Evolutionary conservation across 805 yeast species (phyloP).

Genomic region (Brettanomyces bruxellensis): DNA sequence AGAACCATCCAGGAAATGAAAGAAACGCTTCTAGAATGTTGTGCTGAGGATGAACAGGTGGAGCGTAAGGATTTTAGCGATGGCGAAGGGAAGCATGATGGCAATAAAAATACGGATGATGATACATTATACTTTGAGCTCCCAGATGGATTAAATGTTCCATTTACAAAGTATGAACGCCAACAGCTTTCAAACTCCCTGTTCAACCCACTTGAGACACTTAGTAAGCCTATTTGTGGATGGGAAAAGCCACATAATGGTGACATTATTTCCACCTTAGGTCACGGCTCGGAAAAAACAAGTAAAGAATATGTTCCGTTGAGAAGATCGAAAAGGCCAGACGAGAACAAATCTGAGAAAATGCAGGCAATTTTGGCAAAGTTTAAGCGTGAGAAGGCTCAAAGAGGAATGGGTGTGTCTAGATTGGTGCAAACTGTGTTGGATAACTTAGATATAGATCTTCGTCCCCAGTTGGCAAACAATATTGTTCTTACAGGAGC

Average conservation of each 20-base stretch:
- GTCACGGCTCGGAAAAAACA: constrained; percentile 19
- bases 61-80: background rate
- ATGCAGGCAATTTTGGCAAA: background rate
- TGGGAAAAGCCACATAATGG: constrained; percentile 42
- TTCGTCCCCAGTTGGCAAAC: constrained; percentile 79
- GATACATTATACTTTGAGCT: constrained; percentile 52
- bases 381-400: background rate
- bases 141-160: constrained; percentile 64
- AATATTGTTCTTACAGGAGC: constrained; percentile 86
- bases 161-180: constrained; percentile 47
- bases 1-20: constrained; percentile 64
- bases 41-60: constrained; percentile 17
- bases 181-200: constrained; percentile 62
- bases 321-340: constrained; percentile 43
- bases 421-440: constrained; percentile 49
- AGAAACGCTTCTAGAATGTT: constrained; percentile 52
- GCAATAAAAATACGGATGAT: constrained; percentile 10
- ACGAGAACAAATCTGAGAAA: constrained; percentile 14
- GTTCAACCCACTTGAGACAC: constrained; percentile 45
- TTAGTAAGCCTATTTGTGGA: constrained; percentile 19
- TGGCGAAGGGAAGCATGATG: background rate
- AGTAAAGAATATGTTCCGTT: constrained; percentile 67
- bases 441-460: constrained; percentile 64
- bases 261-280: constrained; percentile 29
- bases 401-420: constrained; percentile 33